These are phyloP conservation scores for Phytophthora idaei DNA, from an alignment of 352 stramenopile species.

Conservation along the genomic window DNA sequence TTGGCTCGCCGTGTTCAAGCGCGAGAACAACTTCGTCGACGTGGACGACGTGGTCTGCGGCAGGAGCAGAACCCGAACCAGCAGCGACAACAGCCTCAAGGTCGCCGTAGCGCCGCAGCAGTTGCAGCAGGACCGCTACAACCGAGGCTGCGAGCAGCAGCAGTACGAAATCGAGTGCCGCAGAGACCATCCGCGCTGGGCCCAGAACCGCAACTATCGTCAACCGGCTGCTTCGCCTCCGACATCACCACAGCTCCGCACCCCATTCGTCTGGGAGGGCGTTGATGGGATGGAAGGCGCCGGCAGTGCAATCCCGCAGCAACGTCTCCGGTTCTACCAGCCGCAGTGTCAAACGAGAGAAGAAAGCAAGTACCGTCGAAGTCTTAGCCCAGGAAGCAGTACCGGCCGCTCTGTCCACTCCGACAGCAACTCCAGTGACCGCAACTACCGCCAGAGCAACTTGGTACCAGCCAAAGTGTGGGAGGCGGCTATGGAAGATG, in stretches of 20 bases:
- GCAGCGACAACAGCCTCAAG: conserved; percentile 8
- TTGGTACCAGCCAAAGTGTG: conserved; percentile 63
- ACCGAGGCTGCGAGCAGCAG: conserved; percentile 30
- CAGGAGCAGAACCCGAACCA: conserved; percentile 19
- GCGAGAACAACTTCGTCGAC: conserved; percentile 50
- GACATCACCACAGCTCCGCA: conserved; percentile 9
- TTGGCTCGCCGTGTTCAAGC: conserved; percentile 67
- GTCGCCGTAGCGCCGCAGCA: conserved; percentile 11
- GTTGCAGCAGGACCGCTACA: conserved; percentile 18
- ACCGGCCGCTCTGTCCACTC: conserved; percentile 13
- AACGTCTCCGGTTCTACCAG: conserved; percentile 17
- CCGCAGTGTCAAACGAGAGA: conserved; percentile 13
- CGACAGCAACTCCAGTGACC: conserved; percentile 37
- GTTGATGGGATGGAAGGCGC: not conserved
- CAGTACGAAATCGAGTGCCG: conserved; percentile 21
- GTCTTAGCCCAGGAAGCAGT: conserved; percentile 24
- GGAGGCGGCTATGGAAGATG: conserved; percentile 70
- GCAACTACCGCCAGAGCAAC: conserved; percentile 60
- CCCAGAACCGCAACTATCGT: conserved; percentile 27
- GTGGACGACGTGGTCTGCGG: conserved; percentile 20
- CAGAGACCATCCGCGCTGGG: conserved; percentile 19
- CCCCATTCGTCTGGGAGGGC: conserved; percentile 26
- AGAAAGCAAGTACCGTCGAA: conserved; percentile 22
- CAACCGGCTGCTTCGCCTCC: conserved; percentile 25
- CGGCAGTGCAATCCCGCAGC: conserved; percentile 2